Evolutionary conservation across 768 basidiomycete genomes (phyloP), one percentile per base, ranked within the genome.

Genomic region (Collybia nuda): DNA sequence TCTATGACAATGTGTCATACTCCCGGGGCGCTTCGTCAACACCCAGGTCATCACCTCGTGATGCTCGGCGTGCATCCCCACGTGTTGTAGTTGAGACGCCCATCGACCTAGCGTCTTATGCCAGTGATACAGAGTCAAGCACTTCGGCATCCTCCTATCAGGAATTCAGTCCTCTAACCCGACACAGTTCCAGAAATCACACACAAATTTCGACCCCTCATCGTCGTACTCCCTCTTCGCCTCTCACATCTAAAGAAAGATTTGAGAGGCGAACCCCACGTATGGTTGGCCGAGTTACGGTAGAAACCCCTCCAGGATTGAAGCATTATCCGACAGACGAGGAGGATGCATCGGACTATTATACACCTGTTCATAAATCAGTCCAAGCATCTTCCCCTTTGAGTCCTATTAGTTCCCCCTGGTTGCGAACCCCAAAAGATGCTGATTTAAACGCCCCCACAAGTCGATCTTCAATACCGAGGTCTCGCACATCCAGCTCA

Each of bases 11-110:
- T 37, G 45, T 52, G 53, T 50, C 56, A 14, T 55, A 58, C 36
- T 50, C 50, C 6, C 47, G 41, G 44, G 46, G 47, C 47, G 35
- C 57, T 36, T 51, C 54, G 14, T 55, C 53, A 7, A 37, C 52
- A 35, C 46, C 46, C 22, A 36, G 40, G 22, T 37, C 28, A 12
- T 50, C 51, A 35, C 40, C 46, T 19, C 22, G 36, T 9, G 12
- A 26, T 6, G 32, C 38, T 17, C 53, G 29, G 22, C 62, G 15
- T 55, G 44, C 48, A 35, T 55, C 37, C 28, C 50, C 58, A 46
- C 59, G 60, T 29, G 61, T 58, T 24, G 47, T 57, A 32, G 65
- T 70, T 26, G 61, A 61, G 43, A 69, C 69, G 4, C 72, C 70
- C 15, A 23, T 54, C n/a, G 56, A 57, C 15, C 21, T 60, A 21